Base-by-base conservation (phyloP, 2,329 filamentous ascomycete genomes). In the Phaeomoniella chlamydospora region DNA sequence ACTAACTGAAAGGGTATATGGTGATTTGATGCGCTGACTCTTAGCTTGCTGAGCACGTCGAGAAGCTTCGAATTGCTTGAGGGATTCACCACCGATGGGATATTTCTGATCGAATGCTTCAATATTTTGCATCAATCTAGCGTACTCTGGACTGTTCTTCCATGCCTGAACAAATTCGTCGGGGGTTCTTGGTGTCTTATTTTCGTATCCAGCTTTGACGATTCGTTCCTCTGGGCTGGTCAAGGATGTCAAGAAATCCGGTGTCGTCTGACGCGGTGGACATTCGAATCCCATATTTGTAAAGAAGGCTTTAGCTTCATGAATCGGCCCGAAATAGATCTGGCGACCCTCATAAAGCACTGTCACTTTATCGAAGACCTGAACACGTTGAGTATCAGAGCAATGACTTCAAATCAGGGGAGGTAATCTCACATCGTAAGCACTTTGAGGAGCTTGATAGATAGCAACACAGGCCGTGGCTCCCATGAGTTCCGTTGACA, bases 271-370 rank as follows among this genome's bases (percentile, higher is more conserved):
- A 10, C 80, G 69, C 3, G 70, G 58, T 0, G 78, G 77, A 45
- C 80, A 85, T 10, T 69, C 55, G 62, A 76, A 87, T 18, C 81
- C 81, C 56, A 80, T 71, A 10, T 65, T 59, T 47, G 79, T 71
- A 44, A 87, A 86, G 56, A 74, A 86, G 1, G 51, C 52, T 46
- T 68, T 77, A 0, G 80, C 81, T 2, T 67, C 57, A 4, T 50
- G 51, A 0, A 74, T 72, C 0, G 68, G 68, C 1, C 82, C 83
- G 45, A 80, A 87, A 59, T 76, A 88, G 47, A 88, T 86, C 49
- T 86, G 72, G 1, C 77, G 68, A 2, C 82, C 82, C 46, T 85
- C 77, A 49, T 86, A 84, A 1, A 86, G 59, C 0, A 87, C 76
- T 0, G 72, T 67, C 0, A 73, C 73, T 51, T 84, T 85, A 53